Base-by-base conservation (phyloP, 2,329 filamentous ascomycete species). In the Triangularia verruculosa region DNA sequence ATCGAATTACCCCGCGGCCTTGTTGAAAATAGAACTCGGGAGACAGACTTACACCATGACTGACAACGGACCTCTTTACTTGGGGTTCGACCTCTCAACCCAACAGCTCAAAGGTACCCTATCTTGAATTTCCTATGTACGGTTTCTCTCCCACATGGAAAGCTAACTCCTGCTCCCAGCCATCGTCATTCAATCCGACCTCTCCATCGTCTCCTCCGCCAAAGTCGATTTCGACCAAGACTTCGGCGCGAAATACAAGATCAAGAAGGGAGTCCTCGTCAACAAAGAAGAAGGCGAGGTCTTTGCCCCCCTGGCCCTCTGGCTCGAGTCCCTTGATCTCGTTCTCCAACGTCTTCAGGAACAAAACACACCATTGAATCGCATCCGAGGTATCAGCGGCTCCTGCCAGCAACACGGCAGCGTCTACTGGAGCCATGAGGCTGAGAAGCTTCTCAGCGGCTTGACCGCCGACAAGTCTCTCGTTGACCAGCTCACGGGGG, bases 371-470 rank as follows among this genome's bases (percentile, higher is more conserved):
- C 89, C 93, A 69, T 89, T 97, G 71, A 78, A 82, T 59, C 85
- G 86, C 59, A 87, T 99, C 67, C 87, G 85, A 72, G 94, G 92
- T 28, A 84, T 99, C 70, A 94, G 91, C 72, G 95, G 93, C 67
- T 93, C 94, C 15, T 93, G 95, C 61, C 96, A 98, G 84, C 95
- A 99, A 81, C 95, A 98, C 77, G 95, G 95, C 32, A 98, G 94
- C 75, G 93, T 98, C 27, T 98, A 95, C 79, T 98, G 94, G 94
- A 90, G 85, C 64, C 75, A 80, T 53, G 79, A 87, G 62, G 93
- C 91, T 5, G 89, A 91, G 73, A 72, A 76, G 7, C 72, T 89
- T 52, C 82, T 98, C 52, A 78, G 75, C 3, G 78, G 72, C 12
- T 78, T 98, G 52, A 82, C 91, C 68, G 74, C 83, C 2, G 77